Conservation (phyloP, 108 stramenopile species). For the Seminavis robusta region DNA sequence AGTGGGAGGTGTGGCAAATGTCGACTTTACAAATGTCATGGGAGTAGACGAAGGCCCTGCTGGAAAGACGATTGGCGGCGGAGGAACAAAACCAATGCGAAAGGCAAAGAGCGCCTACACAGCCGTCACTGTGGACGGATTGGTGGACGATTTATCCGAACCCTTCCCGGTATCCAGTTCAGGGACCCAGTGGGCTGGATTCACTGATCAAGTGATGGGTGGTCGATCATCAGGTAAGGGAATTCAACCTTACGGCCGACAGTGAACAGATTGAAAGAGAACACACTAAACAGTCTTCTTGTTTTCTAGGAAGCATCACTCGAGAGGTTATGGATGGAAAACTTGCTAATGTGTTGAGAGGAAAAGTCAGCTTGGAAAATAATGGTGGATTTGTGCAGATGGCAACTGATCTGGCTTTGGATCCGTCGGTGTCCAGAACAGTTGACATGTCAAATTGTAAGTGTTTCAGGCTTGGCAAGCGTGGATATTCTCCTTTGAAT, state of each 20-base stretch:
- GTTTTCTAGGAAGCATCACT: conserved; percentile 7
- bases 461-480: too few species aligned
- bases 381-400: conserved; percentile 81
- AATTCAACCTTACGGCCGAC: too few species aligned
- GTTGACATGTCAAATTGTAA: conserved; percentile 67
- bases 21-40: conserved; percentile 66
- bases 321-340: conserved; percentile 28
- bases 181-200: conserved; percentile 65
- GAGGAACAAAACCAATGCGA: conserved; percentile 6
- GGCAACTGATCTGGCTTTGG: conserved; percentile 65
- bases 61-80: conserved; percentile 25
- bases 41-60: conserved; percentile 69
- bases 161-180: conserved; percentile 70
- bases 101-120: conserved; percentile 56
- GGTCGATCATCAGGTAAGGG: conserved; percentile 50
- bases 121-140: conserved; percentile 45
- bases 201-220: conserved; percentile 74
- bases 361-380: conserved; percentile 53
- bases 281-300: not conserved
- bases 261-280: conserved; percentile 29
- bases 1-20: conserved; percentile 59
- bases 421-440: conserved; percentile 32
- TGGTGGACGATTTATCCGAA: conserved; percentile 73
- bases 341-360: conserved; percentile 50
- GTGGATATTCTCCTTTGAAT: too few species aligned